Conservation (phyloP, 177 flowering plant species). For the Vitis hybrid region DNA sequence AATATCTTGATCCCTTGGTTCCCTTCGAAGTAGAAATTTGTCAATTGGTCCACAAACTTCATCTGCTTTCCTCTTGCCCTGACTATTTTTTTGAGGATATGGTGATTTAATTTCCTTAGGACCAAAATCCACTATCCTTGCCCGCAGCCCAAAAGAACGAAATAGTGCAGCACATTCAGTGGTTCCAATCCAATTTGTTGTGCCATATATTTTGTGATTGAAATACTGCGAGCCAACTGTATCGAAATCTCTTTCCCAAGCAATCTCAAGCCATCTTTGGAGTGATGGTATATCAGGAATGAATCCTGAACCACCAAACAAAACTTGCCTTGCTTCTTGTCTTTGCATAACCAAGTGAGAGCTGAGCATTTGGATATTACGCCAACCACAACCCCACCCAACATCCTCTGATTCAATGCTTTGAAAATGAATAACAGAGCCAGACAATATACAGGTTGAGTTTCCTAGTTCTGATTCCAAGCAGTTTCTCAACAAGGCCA, state of each 20-base stretch:
- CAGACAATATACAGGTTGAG: conserved; percentile 43
- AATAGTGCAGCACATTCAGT: conserved; percentile 90
- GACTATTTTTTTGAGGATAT: conserved; percentile 4
- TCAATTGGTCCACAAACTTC: conserved; percentile 81
- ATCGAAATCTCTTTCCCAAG: conserved; percentile 87
- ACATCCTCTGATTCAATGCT: conserved; percentile 52
- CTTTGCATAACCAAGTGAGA: conserved; percentile 69
- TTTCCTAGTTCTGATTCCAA: conserved; percentile 52
- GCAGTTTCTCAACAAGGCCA: conserved; percentile 51
- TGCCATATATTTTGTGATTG: conserved; percentile 56
- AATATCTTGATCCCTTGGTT: conserved; percentile 4
- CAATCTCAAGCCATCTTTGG: conserved; percentile 93
- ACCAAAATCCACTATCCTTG: conserved; percentile 78
- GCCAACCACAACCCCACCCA: conserved; percentile 99
- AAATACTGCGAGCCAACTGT: conserved; percentile 54
- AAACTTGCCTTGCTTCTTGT: conserved; percentile 49
- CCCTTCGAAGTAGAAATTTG: conserved; percentile 38
- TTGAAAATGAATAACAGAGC: conserved; percentile 75
- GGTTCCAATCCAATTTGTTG: conserved; percentile 79
- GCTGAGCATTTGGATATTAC: conserved; percentile 89
- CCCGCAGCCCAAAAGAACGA: conserved; percentile 85
- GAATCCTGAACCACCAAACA: conserved; percentile 78
- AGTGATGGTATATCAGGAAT: conserved; percentile 82
- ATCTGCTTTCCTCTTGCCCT: conserved; percentile 34
- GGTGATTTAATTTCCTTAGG: conserved; percentile 37